Evolutionary conservation across 345 rosid genomes (phyloP).

Genomic region (Aquilaria malaccensis): DNA sequence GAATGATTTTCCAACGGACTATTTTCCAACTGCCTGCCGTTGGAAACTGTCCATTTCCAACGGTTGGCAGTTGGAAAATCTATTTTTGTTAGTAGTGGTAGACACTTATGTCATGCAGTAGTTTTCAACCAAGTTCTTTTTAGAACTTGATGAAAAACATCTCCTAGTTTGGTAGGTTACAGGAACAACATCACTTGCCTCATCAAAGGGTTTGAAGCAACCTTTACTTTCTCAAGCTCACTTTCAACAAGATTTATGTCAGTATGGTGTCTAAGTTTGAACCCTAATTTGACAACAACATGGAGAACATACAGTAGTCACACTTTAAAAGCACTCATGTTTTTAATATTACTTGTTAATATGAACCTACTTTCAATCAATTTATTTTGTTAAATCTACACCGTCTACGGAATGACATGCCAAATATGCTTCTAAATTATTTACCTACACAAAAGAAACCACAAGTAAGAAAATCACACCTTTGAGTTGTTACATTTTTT

Average conservation of each 20-base stretch:
- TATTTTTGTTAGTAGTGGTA: no score
- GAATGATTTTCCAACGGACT: no score
- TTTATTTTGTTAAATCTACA: neutral
- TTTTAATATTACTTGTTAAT: neutral
- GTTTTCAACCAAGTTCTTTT: conserved; percentile 88
- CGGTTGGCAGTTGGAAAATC: no score
- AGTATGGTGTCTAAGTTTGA: conserved; percentile 85
- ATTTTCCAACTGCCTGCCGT: no score
- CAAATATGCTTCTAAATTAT: neutral
- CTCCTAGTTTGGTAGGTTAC: conserved; percentile 88
- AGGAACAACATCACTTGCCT: conserved; percentile 96
- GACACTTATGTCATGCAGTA: conserved; percentile 57
- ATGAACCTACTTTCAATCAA: neutral
- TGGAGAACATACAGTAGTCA: no score
- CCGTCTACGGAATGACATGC: neutral
- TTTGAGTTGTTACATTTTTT: conserved; percentile 20
- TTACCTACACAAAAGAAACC: conserved; percentile 7
- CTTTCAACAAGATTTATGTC: conserved; percentile 78
- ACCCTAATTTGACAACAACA: conserved; percentile 44
- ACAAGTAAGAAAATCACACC: conserved; percentile 26
- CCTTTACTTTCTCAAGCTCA: conserved; percentile 83
- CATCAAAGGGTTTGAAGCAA: conserved; percentile 94
- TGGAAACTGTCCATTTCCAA: no score
- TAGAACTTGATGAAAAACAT: conserved; percentile 94
- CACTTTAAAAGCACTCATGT: no score